Base-by-base conservation (phyloP, 768 basidiomycete species). In the Amyloporia xantha region DNA sequence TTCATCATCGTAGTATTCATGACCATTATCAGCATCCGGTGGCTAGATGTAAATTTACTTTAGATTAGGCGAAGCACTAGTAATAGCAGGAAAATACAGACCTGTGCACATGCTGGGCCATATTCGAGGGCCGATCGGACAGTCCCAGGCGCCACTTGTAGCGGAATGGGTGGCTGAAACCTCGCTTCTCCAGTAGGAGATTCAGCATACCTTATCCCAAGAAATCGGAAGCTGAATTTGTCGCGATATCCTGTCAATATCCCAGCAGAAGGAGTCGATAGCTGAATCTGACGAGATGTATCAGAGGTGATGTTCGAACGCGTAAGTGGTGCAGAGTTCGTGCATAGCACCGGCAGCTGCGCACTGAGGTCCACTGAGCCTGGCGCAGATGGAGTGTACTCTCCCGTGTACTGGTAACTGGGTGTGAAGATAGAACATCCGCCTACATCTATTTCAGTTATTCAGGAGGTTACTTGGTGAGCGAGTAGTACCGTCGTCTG, bases 221-320 rank as follows among this genome's bases (percentile, higher is more conserved):
- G 40, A 13, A 49, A 49, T 17, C 48, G 48, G 7, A 41, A 49
- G 24, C 24, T 20, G 40, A 49, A 49, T 30, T 49, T 49, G 48
- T 49, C 48, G 15, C 48, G 48, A 36, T 28, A 49, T 13, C 48
- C 48, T 4, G 39, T 41, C 17, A 49, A 40, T 4, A 41, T 36
- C 6, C 48, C 48, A 2, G 48, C 39, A 4, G 40, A 40, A 17
- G 39, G 27, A 1, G 48, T 49, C 2, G 48, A 41, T 10, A 49
- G 30, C 13, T 35, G 24, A n/a, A 49, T 49, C 24, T 42, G 40
- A 19, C 48, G 48, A 5, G 48, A 33, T 19, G 48, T 49, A 20
- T 49, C 48, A 6, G 48, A 15, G 15, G 48, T 49, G 24, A 49
- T 36, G 21, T 49, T 49, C 20, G 48, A 49, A 4, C 48, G 40